A percentile compares a stretch with the other conserved stretches of the same genome.
These are phyloP conservation scores for Dictyostelium brefeldianum DNA, from an alignment of 78 protist species.

Conservation along the genomic window DNA sequence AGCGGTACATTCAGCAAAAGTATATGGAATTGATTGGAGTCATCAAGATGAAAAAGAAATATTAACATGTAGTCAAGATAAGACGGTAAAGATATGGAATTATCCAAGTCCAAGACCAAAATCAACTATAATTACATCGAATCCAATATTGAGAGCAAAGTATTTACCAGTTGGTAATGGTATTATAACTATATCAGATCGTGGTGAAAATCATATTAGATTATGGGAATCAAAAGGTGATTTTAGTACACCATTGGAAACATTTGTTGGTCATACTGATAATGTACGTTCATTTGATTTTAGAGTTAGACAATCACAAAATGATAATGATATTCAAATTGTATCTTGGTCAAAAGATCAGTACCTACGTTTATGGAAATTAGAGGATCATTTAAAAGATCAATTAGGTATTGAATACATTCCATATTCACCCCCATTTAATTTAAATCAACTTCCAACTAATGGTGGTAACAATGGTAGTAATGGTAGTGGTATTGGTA, in stretches of 20 bases:
- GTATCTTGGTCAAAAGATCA: slow-evolving; percentile 87
- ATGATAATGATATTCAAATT: slow-evolving; percentile 55
- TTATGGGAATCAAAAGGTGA: slow-evolving; percentile 48
- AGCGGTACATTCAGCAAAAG: slow-evolving; percentile 75
- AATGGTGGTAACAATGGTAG: not conserved
- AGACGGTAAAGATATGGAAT: slow-evolving; percentile 67
- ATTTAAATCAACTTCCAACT: not conserved
- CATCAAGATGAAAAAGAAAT: slow-evolving; percentile 57
- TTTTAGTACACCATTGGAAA: slow-evolving; percentile 30
- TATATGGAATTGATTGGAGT: slow-evolving; percentile 83
- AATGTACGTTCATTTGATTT: slow-evolving; percentile 72
- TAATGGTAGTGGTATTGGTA: not conserved
- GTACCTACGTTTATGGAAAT: slow-evolving; percentile 68
- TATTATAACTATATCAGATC: slow-evolving; percentile 71
- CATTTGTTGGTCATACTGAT: slow-evolving; percentile 71
- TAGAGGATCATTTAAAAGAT: slow-evolving; percentile 49
- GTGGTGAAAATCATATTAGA: slow-evolving; percentile 75
- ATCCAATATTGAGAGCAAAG: slow-evolving; percentile 76
- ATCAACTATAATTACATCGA: slow-evolving; percentile 18
- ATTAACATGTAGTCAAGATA: slow-evolving; percentile 80
- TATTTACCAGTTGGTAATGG: slow-evolving; percentile 78
- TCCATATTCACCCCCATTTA: not conserved
- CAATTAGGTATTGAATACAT: slow-evolving; percentile 38
- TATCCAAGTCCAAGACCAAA: slow-evolving; percentile 38
- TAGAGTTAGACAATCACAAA: not conserved